phyloP scores from a whole-genome alignment of 345 rosid genomes.

The Aethionema arabicum region DNA sequence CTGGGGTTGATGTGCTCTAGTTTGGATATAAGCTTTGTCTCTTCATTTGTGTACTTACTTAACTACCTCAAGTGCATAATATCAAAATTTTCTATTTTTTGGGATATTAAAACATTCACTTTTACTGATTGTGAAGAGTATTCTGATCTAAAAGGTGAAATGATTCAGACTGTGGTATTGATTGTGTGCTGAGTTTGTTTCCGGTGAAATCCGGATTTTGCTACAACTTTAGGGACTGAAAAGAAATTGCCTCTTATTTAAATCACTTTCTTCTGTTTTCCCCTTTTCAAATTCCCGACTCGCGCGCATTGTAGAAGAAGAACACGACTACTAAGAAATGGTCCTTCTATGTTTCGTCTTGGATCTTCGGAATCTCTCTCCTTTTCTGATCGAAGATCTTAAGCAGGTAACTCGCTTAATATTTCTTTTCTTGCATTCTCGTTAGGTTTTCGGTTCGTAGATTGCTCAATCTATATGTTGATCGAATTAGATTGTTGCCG shows the following conservation, averaged over 20 bases:
- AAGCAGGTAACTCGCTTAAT: constrained; percentile 54
- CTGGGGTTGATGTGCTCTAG: not conserved
- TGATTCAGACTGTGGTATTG: not conserved
- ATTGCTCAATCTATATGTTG: constrained; percentile 25
- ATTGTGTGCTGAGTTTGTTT: constrained; percentile 4
- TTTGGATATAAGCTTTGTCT: constrained; percentile 27
- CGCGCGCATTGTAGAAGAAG: constrained; percentile 37
- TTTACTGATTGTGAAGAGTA: constrained; percentile 8
- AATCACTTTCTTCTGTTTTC: constrained; percentile 14
- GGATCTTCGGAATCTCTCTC: constrained; percentile 68
- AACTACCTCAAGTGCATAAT: constrained; percentile 19
- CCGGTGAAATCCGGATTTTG: constrained; percentile 5
- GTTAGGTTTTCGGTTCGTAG: not conserved
- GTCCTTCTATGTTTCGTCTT: constrained; percentile 64
- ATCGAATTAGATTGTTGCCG: constrained; percentile 20
- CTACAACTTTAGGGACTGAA: constrained; percentile 28
- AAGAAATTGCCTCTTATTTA: constrained; percentile 18
- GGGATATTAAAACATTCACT: not conserved
- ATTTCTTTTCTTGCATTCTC: constrained; percentile 4
- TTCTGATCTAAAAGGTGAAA: not conserved
- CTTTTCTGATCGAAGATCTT: constrained; percentile 53
- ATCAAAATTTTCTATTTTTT: not conserved
- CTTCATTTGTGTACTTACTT: constrained; percentile 28
- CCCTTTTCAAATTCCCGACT: constrained; percentile 27
- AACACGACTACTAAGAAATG: constrained; percentile 45